Base-by-base conservation (phyloP, 2,329 filamentous ascomycete species). In the Colletotrichum spinosum region DNA sequence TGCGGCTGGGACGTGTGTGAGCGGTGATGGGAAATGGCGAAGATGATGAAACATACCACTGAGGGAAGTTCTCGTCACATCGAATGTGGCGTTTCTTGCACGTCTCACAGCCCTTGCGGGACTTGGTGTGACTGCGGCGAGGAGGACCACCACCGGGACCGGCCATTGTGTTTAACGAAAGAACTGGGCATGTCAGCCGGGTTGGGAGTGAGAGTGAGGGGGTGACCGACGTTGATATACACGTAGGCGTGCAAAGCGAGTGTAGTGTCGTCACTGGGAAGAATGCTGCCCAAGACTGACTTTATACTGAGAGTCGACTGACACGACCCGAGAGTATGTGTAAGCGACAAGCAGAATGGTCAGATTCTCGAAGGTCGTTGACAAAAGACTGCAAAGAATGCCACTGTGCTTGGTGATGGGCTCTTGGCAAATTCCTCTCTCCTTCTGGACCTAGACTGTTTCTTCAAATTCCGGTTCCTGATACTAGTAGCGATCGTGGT, bases 71-170 rank as follows among this genome's bases (percentile, higher is more conserved):
- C 79, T 99, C 96, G 76, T 99, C 96, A 81, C 96, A 99, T 73
- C 96, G 89, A 77, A 99, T 99, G 80, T 99, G 96, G 77, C 96
- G 90, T 77, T 92, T 91, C 82, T 99, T 99, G 87, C 96, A 99
- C 68, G 94, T 97, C 75, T 97, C 95, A 86, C 96, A 99, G 69
- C 96, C 96, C 83, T 97, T 98, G 76, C 96, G 91, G 74, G 95
- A 98, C 84, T 99, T 99, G 77, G 96, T 99, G 84, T 99, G 96
- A 84, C 95, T 97, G 77, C 88, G 84, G 78, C 88, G 86, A 77
- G 95, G 94, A 78, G 95, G 94, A 84, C 95, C 95, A 85, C 94
- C 94, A 81, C 94, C 94, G 76, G 93, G 93, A 81, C 94, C 93
- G 83, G 94, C 92, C 94, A 97, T 97, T 85, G 78, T 77, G 72